Conservation (phyloP, 805 yeast genomes). For the Cyberlindnera galapagoensis region DNA sequence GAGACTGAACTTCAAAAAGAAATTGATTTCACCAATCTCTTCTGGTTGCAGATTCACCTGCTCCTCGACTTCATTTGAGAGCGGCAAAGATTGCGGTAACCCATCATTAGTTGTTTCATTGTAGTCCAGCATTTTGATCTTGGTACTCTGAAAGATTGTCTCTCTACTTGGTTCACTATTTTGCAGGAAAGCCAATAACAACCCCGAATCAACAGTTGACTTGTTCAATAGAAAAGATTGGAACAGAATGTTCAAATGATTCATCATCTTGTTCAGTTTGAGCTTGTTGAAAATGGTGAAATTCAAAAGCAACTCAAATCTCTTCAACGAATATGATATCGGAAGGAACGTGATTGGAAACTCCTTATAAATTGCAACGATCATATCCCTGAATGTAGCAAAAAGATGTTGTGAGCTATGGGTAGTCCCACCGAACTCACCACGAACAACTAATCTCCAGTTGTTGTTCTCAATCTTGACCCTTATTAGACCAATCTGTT, state of each 20-base stretch:
- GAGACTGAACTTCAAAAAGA: constrained; percentile 40
- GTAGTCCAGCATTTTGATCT: constrained; percentile 18
- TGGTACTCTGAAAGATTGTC: constrained; percentile 30
- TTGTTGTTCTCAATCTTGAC: constrained; percentile 26
- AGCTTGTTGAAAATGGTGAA: constrained; percentile 34
- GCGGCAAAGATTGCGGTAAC: constrained; percentile 1
- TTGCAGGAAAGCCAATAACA: constrained; percentile 38
- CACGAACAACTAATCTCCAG: constrained; percentile 26
- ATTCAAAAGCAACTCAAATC: constrained; percentile 17
- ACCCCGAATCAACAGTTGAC: constrained; percentile 28
- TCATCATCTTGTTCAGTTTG: constrained; percentile 40
- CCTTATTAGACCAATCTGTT: constrained; percentile 28
- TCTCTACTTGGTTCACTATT: constrained; percentile 25
- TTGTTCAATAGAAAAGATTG: constrained; percentile 35
- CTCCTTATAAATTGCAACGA: constrained; percentile 31
- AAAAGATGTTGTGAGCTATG: constrained; percentile 24
- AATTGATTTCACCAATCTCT: constrained; percentile 38
- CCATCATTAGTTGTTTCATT: constrained; percentile 23
- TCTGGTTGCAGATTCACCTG: constrained; percentile 26
- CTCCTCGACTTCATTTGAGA: constrained; percentile 4
- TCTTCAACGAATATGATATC: constrained; percentile 17
- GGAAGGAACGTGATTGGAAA: constrained; percentile 30
- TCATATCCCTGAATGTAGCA: constrained; percentile 26
- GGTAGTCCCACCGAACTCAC: constrained; percentile 7
- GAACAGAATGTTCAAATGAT: constrained; percentile 43